Percentiles rank a stretch among this genome's conserved stretches.
phyloP scores from a whole-genome alignment of 2,329 filamentous ascomycete genomes.

The Ramularia collo-cygni region DNA sequence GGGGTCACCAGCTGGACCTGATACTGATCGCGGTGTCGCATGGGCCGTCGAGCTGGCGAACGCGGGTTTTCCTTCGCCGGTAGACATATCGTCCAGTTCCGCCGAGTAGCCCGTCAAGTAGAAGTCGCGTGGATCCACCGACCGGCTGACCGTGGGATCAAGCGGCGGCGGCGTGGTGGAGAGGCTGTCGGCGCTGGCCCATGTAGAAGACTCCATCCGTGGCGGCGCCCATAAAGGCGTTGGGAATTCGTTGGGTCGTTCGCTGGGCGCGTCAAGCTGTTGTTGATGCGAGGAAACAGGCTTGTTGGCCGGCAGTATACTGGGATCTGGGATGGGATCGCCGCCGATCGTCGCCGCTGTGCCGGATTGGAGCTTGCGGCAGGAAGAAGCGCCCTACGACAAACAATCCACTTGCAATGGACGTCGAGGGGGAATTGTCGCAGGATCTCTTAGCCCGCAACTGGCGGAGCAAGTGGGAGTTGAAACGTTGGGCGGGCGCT shows the following conservation, averaged over 20 bases:
- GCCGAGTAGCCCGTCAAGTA: constrained; percentile 11
- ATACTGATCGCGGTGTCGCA: constrained; percentile 14
- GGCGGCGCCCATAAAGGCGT: too few species aligned
- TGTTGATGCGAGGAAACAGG: too few species aligned
- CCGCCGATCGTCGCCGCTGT: too few species aligned
- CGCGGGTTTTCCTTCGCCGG: neutral
- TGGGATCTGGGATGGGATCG: neutral
- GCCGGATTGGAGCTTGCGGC: too few species aligned
- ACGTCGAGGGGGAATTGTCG: too few species aligned
- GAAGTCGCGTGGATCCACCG: constrained; percentile 16
- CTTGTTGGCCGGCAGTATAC: neutral
- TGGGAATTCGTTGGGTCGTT: too few species aligned
- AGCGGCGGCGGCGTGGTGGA: constrained; percentile 7
- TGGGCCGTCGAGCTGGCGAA: constrained; percentile 6
- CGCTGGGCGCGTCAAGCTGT: too few species aligned
- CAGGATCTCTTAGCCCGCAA: too few species aligned
- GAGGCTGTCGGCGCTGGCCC: neutral
- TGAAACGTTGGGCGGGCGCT: too few species aligned
- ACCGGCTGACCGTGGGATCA: constrained; percentile 14
- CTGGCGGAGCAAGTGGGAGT: too few species aligned
- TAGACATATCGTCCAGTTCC: neutral
- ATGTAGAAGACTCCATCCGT: neutral
- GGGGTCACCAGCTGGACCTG: constrained; percentile 15
- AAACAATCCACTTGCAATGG: too few species aligned
- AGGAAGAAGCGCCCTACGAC: too few species aligned